These are phyloP conservation scores for Mrakia blollopis DNA, from an alignment of 768 basidiomycete species.

Conservation along the genomic window DNA sequence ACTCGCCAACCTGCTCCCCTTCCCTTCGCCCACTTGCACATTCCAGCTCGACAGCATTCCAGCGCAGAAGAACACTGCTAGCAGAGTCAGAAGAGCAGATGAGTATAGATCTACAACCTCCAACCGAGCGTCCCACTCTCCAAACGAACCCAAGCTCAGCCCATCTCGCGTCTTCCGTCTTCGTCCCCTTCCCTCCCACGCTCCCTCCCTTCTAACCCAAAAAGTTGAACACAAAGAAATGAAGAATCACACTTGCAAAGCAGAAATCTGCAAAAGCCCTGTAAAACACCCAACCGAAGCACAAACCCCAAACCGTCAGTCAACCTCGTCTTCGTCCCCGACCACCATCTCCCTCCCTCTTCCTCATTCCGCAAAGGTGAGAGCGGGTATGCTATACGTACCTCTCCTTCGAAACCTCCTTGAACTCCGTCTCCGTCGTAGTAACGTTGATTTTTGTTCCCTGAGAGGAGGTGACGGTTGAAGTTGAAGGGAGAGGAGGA, in stretches of 20 bases:
- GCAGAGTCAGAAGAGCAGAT: too few species aligned
- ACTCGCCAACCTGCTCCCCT: too few species aligned
- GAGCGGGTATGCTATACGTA: constrained; percentile 45
- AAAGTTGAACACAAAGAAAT: constrained; percentile 99
- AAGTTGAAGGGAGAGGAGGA: constrained; percentile 45
- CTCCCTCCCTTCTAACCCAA: constrained; percentile 56
- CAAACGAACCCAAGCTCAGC: background rate
- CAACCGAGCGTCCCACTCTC: background rate
- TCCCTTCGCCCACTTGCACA: too few species aligned
- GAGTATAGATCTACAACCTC: background rate
- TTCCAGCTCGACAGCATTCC: too few species aligned
- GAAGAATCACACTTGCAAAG: constrained; percentile 86
- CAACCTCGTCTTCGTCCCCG: background rate
- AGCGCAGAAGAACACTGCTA: too few species aligned
- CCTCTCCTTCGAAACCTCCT: constrained; percentile 89
- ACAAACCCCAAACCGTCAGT: background rate
- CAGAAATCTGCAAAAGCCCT: constrained; percentile 98
- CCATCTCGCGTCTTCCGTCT: background rate
- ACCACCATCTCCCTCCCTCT: too few species aligned
- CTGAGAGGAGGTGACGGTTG: background rate
- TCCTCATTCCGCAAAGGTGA: too few species aligned
- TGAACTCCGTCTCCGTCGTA: constrained; percentile 52
- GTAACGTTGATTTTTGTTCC: background rate
- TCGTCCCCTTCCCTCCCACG: background rate
- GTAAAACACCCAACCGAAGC: constrained; percentile 1